Percentiles rank a stretch among this genome's conserved stretches.
Conservation (phyloP, 805 yeast species). For the Cyberlindnera sargentensis region DNA sequence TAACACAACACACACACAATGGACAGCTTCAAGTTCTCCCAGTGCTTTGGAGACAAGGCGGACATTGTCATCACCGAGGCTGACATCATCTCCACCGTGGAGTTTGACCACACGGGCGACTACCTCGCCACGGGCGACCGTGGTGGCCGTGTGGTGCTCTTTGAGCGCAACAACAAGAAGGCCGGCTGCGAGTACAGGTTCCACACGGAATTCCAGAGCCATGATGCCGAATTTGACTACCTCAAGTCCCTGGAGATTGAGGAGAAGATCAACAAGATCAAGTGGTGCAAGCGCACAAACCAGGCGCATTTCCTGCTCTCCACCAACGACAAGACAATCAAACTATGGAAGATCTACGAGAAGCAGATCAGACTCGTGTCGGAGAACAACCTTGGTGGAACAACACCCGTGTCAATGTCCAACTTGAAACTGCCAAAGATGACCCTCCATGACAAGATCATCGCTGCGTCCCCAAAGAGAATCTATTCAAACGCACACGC, state of each 20-base stretch:
- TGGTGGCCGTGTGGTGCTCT: constrained; percentile 95
- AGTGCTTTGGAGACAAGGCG: constrained; percentile 98
- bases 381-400: constrained; percentile 74
- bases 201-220: constrained; percentile 95
- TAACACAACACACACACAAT: neutral
- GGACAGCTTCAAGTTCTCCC: constrained; percentile 65
- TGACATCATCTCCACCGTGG: constrained; percentile 94
- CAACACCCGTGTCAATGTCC: constrained; percentile 25
- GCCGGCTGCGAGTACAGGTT: constrained; percentile 88
- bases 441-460: constrained; percentile 90
- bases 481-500: constrained; percentile 96
- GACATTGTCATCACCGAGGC: constrained; percentile 97
- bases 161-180: constrained; percentile 76
- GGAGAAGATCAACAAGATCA: constrained; percentile 95
- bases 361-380: constrained; percentile 86
- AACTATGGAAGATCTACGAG: constrained; percentile 93
- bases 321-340: constrained; percentile 97
- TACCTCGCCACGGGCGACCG: constrained; percentile 97
- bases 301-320: constrained; percentile 85
- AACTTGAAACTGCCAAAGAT: constrained; percentile 74
- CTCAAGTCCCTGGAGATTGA: constrained; percentile 93
- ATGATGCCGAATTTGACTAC: constrained; percentile 98
- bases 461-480: constrained; percentile 89
- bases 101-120: constrained; percentile 91
- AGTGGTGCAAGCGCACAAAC: constrained; percentile 88